Percentiles rank a stretch among this genome's conserved stretches.
These are phyloP conservation scores for Phytophthora quininea DNA, from an alignment of 352 stramenopile genomes.

Conservation along the genomic window DNA sequence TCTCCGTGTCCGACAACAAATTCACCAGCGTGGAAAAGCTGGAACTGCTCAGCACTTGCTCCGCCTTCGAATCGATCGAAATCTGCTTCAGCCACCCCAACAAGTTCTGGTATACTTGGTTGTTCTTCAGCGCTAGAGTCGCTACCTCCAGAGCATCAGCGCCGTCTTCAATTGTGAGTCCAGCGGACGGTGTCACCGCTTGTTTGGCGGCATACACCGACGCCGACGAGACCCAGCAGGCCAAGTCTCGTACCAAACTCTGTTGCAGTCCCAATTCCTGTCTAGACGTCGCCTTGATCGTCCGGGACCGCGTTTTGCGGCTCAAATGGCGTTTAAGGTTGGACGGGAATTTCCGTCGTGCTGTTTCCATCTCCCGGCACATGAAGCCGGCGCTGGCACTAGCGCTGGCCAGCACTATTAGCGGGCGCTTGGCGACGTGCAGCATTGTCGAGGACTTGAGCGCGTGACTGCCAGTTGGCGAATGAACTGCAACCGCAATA, in stretches of 20 bases:
- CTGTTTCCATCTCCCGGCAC: constrained; percentile 45
- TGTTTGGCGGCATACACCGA: constrained; percentile 63
- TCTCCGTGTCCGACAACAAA: constrained; percentile 42
- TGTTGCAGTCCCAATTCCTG: constrained; percentile 72
- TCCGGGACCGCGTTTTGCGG: constrained; percentile 21
- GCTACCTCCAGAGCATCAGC: constrained; percentile 14
- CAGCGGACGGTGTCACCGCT: constrained; percentile 45
- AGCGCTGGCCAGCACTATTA: constrained; percentile 57
- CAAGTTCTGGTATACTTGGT: constrained; percentile 47
- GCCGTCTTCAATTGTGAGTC: constrained; percentile 21
- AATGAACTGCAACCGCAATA: constrained; percentile 5
- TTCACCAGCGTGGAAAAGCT: constrained; percentile 75
- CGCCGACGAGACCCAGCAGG: constrained; percentile 67
- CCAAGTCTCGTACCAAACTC: constrained; percentile 69
- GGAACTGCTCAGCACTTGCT: constrained; percentile 55
- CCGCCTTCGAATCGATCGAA: constrained; percentile 26
- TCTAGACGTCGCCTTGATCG: constrained; percentile 47
- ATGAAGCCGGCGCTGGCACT: constrained; percentile 55
- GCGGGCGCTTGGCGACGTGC: constrained; percentile 58
- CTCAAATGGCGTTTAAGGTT: constrained; percentile 24
- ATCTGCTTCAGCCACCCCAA: constrained; percentile 57
- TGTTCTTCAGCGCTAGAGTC: constrained; percentile 15
- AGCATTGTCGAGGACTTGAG: constrained; percentile 19
- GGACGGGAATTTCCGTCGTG: neutral
- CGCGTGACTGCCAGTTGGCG: constrained; percentile 2